Base-by-base conservation (phyloP, 495 filamentous ascomycete genomes). In the Penicillium macrosclerotiorum region DNA sequence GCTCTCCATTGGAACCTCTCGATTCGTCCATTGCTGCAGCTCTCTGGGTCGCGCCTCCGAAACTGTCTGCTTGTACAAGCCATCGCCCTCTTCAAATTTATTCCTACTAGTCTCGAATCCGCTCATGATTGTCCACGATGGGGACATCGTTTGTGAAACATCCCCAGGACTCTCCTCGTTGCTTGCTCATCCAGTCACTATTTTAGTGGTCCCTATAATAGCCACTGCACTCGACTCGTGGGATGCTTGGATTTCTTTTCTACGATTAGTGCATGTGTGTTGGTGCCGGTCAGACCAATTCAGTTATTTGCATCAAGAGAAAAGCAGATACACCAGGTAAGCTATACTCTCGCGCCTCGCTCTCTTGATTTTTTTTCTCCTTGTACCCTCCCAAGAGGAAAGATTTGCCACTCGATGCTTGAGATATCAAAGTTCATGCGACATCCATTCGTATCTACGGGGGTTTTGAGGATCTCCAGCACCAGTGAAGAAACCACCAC, bases 41-140 rank as follows among this genome's bases (percentile, higher is more conserved):
- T 50, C 39, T 47, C 52, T 56, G 56, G 52, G 52, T 51, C 56
- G 42, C 42, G 46, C 51, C 43, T 55, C 27, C 26, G 36, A 42
- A 22, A 13, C 26, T 25, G 25, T 42, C 42, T 51, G 43, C 42
- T 44, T 24, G 29, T 30, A 24, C 17, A 49, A 49, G 49, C 36
- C 36, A 45, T 49, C n/a, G 30, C 20, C 37, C 18, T 34, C 36
- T 44, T 35, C 22, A 17, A 43, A 40, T 25, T 25, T 27, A 49
- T 43, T 49, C 26, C 18, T 30, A 37, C 40, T 56, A 52, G 39
- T 45, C 27, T 40, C 36, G 35, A 45, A 19, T 30, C 25, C 39
- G 9, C 33, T 32, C 11, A 30, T 24, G 23, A 36, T 32, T 38
- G n/a, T 24, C 13, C 47, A 33, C 37, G 12, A 33, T 39, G 35